A percentile compares a stretch with the other conserved stretches of the same genome.
These are phyloP conservation scores for Mortierella sp. DNA, from an alignment of 371 early-diverging fungal genomes.

Conservation along the genomic window DNA sequence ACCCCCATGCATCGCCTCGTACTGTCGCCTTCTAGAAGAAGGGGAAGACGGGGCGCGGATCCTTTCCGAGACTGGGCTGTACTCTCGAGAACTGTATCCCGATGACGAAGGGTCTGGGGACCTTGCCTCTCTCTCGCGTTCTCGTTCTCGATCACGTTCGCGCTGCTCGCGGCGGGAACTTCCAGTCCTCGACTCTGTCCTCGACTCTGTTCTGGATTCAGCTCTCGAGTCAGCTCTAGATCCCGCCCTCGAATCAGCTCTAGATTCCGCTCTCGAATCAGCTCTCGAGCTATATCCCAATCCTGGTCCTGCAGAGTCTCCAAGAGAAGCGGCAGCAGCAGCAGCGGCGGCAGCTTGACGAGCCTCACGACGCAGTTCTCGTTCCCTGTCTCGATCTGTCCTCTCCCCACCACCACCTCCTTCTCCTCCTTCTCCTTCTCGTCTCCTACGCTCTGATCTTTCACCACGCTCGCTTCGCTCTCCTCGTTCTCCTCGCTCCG, in stretches of 20 bases:
- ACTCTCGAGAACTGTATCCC: constrained; percentile 1
- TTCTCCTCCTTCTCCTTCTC: background rate
- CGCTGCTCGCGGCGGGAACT: background rate
- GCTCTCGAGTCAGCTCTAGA: background rate
- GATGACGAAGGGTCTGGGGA: background rate
- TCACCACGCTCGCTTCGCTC: background rate
- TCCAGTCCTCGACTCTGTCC: background rate
- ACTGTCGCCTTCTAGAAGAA: constrained; percentile 7
- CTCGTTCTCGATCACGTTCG: background rate
- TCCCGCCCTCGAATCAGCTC: background rate
- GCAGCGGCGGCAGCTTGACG: background rate
- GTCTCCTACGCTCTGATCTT: background rate
- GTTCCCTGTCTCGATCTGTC: constrained; percentile 11
- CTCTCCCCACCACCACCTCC: background rate
- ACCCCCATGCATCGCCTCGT: background rate
- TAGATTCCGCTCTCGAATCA: background rate
- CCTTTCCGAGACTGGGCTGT: constrained; percentile 1
- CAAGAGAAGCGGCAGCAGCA: background rate
- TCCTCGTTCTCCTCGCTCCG: background rate
- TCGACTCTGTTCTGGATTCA: background rate
- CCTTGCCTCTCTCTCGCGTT: background rate
- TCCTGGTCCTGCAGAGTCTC: background rate
- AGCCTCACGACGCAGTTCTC: background rate
- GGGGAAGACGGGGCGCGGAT: constrained; percentile 4
- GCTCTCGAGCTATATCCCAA: background rate